These are phyloP conservation scores for Mangifera indica DNA, from an alignment of 345 rosid species.

Conservation along the genomic window DNA sequence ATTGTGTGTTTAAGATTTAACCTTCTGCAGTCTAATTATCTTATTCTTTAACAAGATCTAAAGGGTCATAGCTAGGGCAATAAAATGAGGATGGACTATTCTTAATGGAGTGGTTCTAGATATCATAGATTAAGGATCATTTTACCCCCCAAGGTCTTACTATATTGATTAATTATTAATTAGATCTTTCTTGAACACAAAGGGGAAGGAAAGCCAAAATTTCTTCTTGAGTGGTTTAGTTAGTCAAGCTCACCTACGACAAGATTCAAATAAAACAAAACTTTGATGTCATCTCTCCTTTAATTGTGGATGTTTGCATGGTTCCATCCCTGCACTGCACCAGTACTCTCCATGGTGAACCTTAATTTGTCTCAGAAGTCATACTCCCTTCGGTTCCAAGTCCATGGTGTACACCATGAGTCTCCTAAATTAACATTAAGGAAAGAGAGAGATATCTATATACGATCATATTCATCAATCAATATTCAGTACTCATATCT, in stretches of 20 bases:
- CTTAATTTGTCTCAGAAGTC: too few species aligned
- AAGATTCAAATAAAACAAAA: not conserved
- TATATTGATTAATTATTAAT: not conserved
- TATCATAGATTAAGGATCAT: not conserved
- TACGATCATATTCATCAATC: not conserved
- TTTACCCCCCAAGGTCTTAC: not conserved
- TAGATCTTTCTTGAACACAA: not conserved
- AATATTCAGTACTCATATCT: not conserved
- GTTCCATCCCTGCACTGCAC: slow-evolving; percentile 3
- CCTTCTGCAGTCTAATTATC: too few species aligned
- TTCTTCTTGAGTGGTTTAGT: not conserved
- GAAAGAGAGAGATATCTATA: not conserved
- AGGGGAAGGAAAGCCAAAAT: not conserved
- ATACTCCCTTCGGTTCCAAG: too few species aligned
- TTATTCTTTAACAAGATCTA: too few species aligned
- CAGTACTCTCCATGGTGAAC: not conserved
- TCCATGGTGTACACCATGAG: not conserved
- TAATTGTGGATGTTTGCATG: not conserved
- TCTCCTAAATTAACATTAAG: not conserved
- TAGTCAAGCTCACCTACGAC: not conserved
- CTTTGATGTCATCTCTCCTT: not conserved
- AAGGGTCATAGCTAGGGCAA: too few species aligned
- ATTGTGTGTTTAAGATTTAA: too few species aligned
- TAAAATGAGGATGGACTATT: too few species aligned
- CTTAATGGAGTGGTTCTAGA: not conserved